phyloP scores from a whole-genome alignment of 805 yeast species.

The Ogataea methanolica region DNA sequence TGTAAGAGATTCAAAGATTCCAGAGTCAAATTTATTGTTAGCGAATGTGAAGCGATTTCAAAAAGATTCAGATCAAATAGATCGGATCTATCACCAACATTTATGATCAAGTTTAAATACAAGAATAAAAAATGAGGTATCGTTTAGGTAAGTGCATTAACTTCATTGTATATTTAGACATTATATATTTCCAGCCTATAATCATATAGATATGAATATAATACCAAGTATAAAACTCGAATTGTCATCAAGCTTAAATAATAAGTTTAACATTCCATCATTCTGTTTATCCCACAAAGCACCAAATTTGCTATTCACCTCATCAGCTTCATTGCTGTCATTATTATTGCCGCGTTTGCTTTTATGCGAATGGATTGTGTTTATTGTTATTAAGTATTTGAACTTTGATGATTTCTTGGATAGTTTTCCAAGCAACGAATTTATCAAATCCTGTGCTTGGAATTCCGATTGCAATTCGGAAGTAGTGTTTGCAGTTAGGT shows the following conservation, averaged over 20 bases:
- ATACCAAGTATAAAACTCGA: constrained; percentile 26
- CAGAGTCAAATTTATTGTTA: constrained; percentile 19
- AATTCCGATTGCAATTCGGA: background rate
- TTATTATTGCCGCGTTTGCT: background rate
- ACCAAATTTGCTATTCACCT: constrained; percentile 33
- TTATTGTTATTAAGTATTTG: constrained; percentile 46
- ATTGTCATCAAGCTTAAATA: constrained; percentile 19
- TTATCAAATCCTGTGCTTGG: constrained; percentile 24
- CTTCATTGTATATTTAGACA: constrained; percentile 1
- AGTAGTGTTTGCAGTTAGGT: background rate
- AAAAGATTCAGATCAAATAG: constrained; percentile 5
- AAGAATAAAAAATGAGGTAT: constrained; percentile 4
- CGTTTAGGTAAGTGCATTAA: background rate
- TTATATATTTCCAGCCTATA: background rate
- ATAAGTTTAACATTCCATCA: constrained; percentile 47
- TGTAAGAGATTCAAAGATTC: constrained; percentile 34
- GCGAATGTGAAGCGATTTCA: constrained; percentile 20
- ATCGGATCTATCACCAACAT: constrained; percentile 11
- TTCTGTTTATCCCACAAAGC: constrained; percentile 52
- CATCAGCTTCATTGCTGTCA: too few species aligned
- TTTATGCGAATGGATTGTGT: constrained; percentile 11
- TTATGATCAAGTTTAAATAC: constrained; percentile 15
- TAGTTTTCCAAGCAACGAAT: constrained; percentile 31
- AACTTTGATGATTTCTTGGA: constrained; percentile 46
- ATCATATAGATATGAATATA: constrained; percentile 25